Evolutionary conservation across 495 filamentous ascomycete species (phyloP), one percentile per base, ranked within the genome.

Genomic region (Penicillium dipodomyicola): DNA sequence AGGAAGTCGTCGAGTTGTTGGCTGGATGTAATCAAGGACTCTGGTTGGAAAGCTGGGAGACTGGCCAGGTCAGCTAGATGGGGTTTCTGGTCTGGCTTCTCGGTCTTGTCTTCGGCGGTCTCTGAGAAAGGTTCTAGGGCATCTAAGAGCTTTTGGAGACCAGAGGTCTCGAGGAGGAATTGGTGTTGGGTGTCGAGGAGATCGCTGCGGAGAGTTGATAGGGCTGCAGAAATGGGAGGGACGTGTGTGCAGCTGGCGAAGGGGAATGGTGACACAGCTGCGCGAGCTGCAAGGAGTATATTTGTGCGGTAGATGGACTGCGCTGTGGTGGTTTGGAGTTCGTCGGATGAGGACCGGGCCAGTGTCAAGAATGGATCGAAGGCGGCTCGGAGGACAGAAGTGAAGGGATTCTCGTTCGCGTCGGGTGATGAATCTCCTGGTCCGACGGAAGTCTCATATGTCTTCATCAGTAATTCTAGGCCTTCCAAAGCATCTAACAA

Each of bases 1-100:
- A 98, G 79, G 72, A 96, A 97, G 60, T 89, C 86, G 69, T 98
- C 95, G 4, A 98, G 82, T 25, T 82, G 80, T 63, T 95, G 89
- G 64, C 87, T 87, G 7, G 86, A 85, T 35, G 74, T 67, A 12
- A 80, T 72, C 22, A 97, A 79, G 4, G 81, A 70, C 12, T 81
- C 75, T 0, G 85, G 82, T 54, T 89, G 84, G 67, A 92, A 85
- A 19, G 82, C 72, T 1, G 79, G 72, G 12, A 88, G 76, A 11
- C 60, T 71, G 17, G 78, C 73, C n/a, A 89, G 80, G 7, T 77
- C 71, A 20, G 75, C 69, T 6, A 84, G 67, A 42, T 79, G 77
- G 48, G 41, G 70, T 29, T 56, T 71, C 39, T 41, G 80, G 71
- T 71, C 51, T 65, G 63, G 27, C 65, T 72, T 65, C n/a, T 60